A percentile compares a stretch with the other conserved stretches of the same genome.
phyloP scores from a whole-genome alignment of 441 rosid genomes.

The Bruguiera hainesii region DNA sequence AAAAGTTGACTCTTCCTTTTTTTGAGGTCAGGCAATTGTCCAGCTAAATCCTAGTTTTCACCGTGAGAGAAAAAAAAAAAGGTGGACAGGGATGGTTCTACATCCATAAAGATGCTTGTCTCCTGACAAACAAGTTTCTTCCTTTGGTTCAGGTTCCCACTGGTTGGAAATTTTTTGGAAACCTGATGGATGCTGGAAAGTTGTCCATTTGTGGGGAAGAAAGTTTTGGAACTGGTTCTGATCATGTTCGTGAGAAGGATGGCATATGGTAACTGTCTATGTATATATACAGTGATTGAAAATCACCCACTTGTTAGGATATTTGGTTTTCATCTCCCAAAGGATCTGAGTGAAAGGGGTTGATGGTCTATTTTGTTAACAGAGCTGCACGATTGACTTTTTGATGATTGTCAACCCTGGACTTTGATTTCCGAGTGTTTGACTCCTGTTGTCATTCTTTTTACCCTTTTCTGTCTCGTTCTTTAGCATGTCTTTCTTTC shows the following conservation, averaged over 20 bases:
- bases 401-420: no score
- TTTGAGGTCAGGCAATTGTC: conserved; percentile 63
- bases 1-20: conserved; percentile 77
- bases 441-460: no score
- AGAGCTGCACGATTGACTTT: no score
- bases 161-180: conserved; percentile 97
- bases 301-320: no score
- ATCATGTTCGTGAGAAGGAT: conserved; percentile 98
- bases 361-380: no score
- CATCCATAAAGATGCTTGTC: conserved; percentile 1
- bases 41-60: conserved; percentile 6
- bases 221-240: conserved; percentile 98
- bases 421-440: no score
- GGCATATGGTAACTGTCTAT: conserved; percentile 77
- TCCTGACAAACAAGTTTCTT: conserved; percentile 16
- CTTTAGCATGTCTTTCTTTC: background rate
- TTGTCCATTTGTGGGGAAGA: conserved; percentile 96
- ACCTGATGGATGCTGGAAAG: conserved; percentile 95
- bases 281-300: no score
- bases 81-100: background rate
- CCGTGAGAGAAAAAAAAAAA: background rate
- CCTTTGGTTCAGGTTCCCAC: conserved; percentile 77
- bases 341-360: no score
- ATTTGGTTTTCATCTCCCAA: no score
- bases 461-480: no score